Base-by-base conservation (phyloP, 495 filamentous ascomycete species). In the Lasiosphaeria ovina region DNA sequence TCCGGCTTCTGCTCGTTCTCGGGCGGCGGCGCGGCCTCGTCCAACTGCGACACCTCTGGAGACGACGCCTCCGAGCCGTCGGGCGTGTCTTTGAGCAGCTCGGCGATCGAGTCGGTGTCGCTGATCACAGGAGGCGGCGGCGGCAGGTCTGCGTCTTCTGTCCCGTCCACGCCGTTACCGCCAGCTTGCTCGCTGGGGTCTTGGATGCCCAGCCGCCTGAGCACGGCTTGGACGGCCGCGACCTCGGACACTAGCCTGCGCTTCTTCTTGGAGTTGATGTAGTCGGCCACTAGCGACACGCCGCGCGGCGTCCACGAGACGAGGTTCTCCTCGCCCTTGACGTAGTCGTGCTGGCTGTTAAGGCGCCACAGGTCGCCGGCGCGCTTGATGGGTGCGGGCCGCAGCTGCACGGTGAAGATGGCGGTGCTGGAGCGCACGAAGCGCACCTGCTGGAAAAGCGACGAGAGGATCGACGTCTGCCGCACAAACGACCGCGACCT, bases 291-390 rank as follows among this genome's bases (percentile, higher is more conserved):
- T 5, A 98, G 81, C 14, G 89, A 93, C 7, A 96, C 87, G 55
- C 93, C 91, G 33, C 95, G 84, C 9, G 94, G 94, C 35, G 87
- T 85, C 94, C 94, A 98, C 31, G 85, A 83, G 4, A 75, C 83
- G 12, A 98, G 79, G 17, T 84, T 79, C 71, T 98, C 94, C 73
- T 98, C 93, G 35, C 94, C 94, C 70, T 95, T 96, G 63, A 98
- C 89, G 66, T 96, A 97, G 68, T 93, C 89, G 62, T 93, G 86
- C 51, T 91, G 86, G 3, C 91, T 97, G 71, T 92, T 93, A 92
- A 98, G 96, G 54, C 94, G 84, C 94, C 94, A 98, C 4, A 98
- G 80, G 67, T 98, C 94, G 7, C 90, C 90, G 0, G 90, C 94
- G 34, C 90, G 85, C 73, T 96, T 96, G 45, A 93, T 91, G 24